phyloP scores from a whole-genome alignment of 2,329 filamentous ascomycete species.

The Calycina marina region DNA sequence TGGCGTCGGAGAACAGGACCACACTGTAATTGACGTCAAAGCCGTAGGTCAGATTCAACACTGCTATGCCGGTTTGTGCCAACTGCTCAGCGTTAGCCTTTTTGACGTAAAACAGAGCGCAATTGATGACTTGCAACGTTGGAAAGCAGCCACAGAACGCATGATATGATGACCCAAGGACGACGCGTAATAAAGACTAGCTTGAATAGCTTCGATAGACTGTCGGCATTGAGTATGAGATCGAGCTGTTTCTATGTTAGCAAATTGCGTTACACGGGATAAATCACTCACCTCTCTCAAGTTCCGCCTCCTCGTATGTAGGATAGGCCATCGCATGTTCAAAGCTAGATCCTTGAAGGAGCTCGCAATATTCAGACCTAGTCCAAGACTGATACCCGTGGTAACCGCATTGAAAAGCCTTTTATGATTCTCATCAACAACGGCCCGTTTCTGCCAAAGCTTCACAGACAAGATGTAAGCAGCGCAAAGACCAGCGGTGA shows the following conservation, averaged over 20 bases:
- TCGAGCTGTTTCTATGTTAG: constrained; percentile 16
- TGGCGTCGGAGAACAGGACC: constrained; percentile 20
- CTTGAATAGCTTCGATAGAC: constrained; percentile 19
- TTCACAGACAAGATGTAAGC: constrained; percentile 11
- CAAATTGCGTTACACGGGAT: constrained; percentile 1
- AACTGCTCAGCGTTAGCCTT: constrained; percentile 17
- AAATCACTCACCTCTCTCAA: constrained; percentile 25
- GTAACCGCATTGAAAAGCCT: constrained; percentile 30
- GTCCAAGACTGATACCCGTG: constrained; percentile 28
- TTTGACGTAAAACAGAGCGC: no score
- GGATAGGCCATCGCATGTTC: constrained; percentile 32
- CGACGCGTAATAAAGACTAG: constrained; percentile 19
- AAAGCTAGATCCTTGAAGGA: constrained; percentile 29
- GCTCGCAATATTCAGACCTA: constrained; percentile 29
- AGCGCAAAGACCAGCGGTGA: constrained; percentile 14
- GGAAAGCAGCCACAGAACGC: constrained; percentile 21
- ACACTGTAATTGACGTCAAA: constrained; percentile 25
- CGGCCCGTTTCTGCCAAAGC: constrained; percentile 11
- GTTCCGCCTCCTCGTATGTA: constrained; percentile 25
- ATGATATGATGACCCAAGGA: constrained; percentile 18
- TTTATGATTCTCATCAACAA: constrained; percentile 24
- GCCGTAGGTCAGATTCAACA: constrained; percentile 28
- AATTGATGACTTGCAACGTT: constrained; percentile 22
- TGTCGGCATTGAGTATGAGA: constrained; percentile 21
- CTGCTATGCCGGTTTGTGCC: constrained; percentile 29